Evolutionary conservation across 371 early-diverging fungal species (phyloP).

Genomic region (Mucor irregularis): DNA sequence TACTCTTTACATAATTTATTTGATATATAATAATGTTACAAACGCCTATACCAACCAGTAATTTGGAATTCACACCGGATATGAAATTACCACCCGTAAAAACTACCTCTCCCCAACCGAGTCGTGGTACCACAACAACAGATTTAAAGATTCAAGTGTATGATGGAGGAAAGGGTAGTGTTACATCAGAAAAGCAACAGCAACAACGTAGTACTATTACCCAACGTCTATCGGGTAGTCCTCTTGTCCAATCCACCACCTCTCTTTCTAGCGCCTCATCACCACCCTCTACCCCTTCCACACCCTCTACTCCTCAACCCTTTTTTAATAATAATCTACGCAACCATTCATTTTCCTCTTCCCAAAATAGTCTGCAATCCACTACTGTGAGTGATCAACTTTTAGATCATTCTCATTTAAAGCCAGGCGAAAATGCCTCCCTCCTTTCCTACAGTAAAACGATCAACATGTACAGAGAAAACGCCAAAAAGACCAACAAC

Average conservation of each 20-base stretch:
- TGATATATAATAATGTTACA: constrained; percentile 1
- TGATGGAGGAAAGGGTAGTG: no score
- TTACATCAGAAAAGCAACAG: no score
- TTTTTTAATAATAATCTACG: neutral
- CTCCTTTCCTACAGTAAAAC: constrained; percentile 66
- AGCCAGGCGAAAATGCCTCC: constrained; percentile 61
- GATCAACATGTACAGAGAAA: constrained; percentile 75
- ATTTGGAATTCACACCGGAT: no score
- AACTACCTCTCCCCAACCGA: neutral
- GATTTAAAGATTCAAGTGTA: no score
- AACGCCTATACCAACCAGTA: no score
- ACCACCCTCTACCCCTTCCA: neutral
- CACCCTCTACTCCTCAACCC: constrained; percentile 1
- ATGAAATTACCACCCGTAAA: neutral
- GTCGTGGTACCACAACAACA: neutral
- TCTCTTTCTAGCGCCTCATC: neutral
- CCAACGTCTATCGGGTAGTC: no score
- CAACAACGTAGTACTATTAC: no score
- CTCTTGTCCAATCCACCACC: neutral
- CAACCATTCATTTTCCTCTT: constrained; percentile 5
- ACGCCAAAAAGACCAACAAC: constrained; percentile 76
- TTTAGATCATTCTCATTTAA: constrained; percentile 60
- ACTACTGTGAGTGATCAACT: constrained; percentile 15
- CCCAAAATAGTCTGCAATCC: constrained; percentile 2
- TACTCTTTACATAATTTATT: neutral